These are phyloP conservation scores for Lachancea waltii DNA, from an alignment of 805 yeast genomes.

Conservation along the genomic window DNA sequence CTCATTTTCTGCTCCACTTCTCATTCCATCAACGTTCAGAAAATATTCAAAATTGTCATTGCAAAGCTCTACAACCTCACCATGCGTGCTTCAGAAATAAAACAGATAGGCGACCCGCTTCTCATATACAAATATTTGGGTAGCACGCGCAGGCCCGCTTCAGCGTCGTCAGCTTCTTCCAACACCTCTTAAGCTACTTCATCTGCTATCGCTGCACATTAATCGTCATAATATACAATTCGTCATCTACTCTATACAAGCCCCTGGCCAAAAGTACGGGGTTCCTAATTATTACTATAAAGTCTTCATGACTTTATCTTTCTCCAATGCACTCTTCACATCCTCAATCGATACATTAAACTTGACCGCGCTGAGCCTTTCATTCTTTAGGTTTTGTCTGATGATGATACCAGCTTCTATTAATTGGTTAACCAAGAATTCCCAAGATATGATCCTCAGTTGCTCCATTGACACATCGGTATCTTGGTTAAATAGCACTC, in stretches of 20 bases:
- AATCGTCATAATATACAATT: not conserved
- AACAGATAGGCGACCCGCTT: conserved; percentile 85
- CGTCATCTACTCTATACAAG: not conserved
- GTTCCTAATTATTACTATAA: conserved; percentile 10
- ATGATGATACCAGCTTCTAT: conserved; percentile 72
- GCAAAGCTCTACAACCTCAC: conserved; percentile 86
- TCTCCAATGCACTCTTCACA: conserved; percentile 49
- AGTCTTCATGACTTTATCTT: conserved; percentile 43
- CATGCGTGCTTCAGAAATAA: conserved; percentile 76
- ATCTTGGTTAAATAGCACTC: conserved; percentile 32
- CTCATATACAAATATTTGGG: conserved; percentile 50
- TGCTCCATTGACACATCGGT: conserved; percentile 39
- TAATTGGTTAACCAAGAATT: conserved; percentile 55
- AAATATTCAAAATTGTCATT: conserved; percentile 83
- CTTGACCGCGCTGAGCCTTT: conserved; percentile 57
- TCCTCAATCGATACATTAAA: conserved; percentile 69
- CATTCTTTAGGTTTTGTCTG: conserved; percentile 62
- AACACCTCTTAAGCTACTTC: conserved; percentile 1
- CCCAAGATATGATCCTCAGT: conserved; percentile 49
- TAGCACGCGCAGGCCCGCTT: conserved; percentile 12
- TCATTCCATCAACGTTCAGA: conserved; percentile 87
- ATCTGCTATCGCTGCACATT: not conserved
- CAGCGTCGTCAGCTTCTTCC: conserved; percentile 5
- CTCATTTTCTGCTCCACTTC: conserved; percentile 86
- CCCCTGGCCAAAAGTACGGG: not conserved